Base-by-base conservation (phyloP, 257 asterid species). In the Scutellaria baicalensis region DNA sequence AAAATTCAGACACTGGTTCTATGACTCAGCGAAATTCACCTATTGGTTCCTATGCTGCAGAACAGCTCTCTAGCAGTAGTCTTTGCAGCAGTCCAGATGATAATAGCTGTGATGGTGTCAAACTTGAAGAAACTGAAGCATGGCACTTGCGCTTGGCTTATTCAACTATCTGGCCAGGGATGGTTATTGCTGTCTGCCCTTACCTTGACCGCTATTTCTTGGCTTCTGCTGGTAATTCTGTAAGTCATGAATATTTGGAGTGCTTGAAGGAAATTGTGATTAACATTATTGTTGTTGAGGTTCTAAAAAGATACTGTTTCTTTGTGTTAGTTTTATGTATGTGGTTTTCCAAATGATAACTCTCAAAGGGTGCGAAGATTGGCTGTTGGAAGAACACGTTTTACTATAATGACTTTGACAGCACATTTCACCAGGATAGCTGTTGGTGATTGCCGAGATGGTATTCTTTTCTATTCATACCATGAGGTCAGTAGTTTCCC, bases 381-480 rank as follows among this genome's bases (percentile, higher is more conserved):
- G 66, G 93, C 96, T 66, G 80, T 76, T 27, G 95, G 81, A 78
- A 86, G 91, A 84, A 89, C 99, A 9, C 94, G 97, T 31, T 89
- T 86, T 78, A 82, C 88, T 81, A 82, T 93, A 74, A 85, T 80
- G 91, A 81, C 97, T 48, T 79, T 93, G 82, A 83, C 95, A 49
- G 78, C 97, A 58, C 86, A 91, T 73, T 85, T 84, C 79, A 89
- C 91, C 56, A 93, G 95, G 87, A 93, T 93, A 79, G 96, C 96
- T 78, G 99, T 93, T 52, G 99, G 99, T 64, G 99, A 93, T 80
- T 89, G 97, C 75, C 95, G 99, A 31, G 99, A 93, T 75, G 99
- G 99, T 42, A 74, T 93, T 77, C 95, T 93, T 54, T 93, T 91
- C 82, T 93, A 86, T 78, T 75, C 87, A 5, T 93, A 86, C 79